phyloP scores from a whole-genome alignment of 208 protist genomes.

The Trypanosoma melophagium region DNA sequence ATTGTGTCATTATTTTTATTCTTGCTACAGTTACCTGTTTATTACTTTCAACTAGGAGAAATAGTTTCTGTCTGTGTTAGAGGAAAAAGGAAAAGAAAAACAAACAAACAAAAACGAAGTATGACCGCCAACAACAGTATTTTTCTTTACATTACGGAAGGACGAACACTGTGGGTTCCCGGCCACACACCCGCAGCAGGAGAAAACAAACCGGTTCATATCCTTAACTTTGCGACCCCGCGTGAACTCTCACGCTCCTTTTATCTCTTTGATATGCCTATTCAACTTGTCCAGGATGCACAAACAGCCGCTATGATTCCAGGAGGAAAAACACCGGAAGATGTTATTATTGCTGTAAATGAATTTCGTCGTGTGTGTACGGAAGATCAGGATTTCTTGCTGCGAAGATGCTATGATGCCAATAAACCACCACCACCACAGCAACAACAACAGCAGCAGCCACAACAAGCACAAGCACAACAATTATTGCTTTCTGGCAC shows the following conservation, averaged over 20 bases:
- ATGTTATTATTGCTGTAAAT: constrained; percentile 72
- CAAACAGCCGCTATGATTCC: constrained; percentile 48
- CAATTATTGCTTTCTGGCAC: constrained; percentile 6
- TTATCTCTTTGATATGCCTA: constrained; percentile 83
- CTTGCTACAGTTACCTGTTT: constrained; percentile 1
- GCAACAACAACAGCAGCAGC: constrained; percentile 32
- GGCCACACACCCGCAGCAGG: constrained; percentile 53
- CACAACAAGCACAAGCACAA: constrained; percentile 24
- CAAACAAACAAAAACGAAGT: not conserved
- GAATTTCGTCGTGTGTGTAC: constrained; percentile 76
- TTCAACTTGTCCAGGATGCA: constrained; percentile 65
- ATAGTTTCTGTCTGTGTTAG: not conserved
- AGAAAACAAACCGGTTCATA: constrained; percentile 64
- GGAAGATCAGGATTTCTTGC: constrained; percentile 57
- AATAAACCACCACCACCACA: constrained; percentile 30
- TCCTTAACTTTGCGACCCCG: constrained; percentile 67
- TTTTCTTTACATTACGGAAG: constrained; percentile 69
- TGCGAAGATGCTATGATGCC: constrained; percentile 76
- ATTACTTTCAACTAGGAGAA: not conserved
- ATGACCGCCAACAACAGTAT: constrained; percentile 37
- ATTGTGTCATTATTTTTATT: constrained; percentile 23
- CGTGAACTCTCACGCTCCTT: constrained; percentile 78
- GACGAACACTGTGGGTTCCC: constrained; percentile 87
- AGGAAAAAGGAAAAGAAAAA: not conserved
- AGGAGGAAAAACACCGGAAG: constrained; percentile 70